Conservation (phyloP, 2,329 filamentous ascomycete genomes). For the Xylaria sp. region DNA sequence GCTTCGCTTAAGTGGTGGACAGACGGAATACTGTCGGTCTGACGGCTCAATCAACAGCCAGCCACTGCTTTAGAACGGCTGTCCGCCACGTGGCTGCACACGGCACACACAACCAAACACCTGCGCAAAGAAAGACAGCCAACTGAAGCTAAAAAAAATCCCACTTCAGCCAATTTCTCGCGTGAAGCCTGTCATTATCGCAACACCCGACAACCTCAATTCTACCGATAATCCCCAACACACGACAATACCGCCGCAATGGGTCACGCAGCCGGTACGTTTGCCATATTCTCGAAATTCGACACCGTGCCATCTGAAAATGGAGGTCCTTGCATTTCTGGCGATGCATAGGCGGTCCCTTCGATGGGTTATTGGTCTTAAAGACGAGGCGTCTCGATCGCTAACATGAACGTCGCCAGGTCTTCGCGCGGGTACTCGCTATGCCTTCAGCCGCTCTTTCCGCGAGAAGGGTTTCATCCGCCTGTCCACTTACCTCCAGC, state of each 20-base stretch:
- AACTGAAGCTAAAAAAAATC: slow-evolving; percentile 22
- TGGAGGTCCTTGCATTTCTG: not conserved
- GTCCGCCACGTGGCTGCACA: slow-evolving; percentile 10
- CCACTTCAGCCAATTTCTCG: slow-evolving; percentile 26
- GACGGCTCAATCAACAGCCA: not conserved
- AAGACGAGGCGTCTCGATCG: not conserved
- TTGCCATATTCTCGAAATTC: not conserved
- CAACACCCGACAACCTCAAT: slow-evolving; percentile 22
- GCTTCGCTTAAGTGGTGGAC: slow-evolving; percentile 26
- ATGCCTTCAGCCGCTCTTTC: slow-evolving; percentile 92
- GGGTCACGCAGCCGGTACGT: slow-evolving; percentile 64
- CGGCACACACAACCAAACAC: slow-evolving; percentile 10
- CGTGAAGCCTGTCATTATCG: slow-evolving; percentile 16
- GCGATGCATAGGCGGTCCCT: not conserved
- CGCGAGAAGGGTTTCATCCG: slow-evolving; percentile 92
- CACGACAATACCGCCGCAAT: slow-evolving; percentile 58
- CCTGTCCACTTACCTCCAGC: slow-evolving; percentile 88
- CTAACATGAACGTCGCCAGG: slow-evolving; percentile 38
- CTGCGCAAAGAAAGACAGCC: slow-evolving; percentile 13
- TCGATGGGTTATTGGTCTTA: not conserved
- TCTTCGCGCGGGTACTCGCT: slow-evolving; percentile 86
- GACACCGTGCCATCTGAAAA: not conserved
- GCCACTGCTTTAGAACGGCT: not conserved
- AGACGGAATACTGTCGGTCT: not conserved
- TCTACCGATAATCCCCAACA: slow-evolving; percentile 23